phyloP scores from a whole-genome alignment of 352 stramenopile genomes.

The Thalassiosira exigua region DNA sequence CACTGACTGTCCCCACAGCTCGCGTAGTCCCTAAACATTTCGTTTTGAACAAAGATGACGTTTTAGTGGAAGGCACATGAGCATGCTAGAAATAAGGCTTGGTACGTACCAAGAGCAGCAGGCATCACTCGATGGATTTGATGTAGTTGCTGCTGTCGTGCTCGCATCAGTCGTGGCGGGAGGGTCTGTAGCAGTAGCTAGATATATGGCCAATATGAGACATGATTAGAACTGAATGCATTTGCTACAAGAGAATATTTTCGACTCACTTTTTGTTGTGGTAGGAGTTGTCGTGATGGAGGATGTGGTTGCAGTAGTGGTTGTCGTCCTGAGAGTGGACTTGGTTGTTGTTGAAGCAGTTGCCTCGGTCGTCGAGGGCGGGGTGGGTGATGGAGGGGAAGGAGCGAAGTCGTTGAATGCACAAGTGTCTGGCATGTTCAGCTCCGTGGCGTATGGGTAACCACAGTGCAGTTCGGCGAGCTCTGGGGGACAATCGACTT shows the following conservation, averaged over 20 bases:
- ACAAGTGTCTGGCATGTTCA: conserved; percentile 36
- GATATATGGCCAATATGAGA: too few relatives aligned
- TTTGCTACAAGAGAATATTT: too few relatives aligned
- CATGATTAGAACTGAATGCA: too few relatives aligned
- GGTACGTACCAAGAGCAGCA: conserved; percentile 1
- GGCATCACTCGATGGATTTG: too few relatives aligned
- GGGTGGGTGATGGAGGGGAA: too few relatives aligned
- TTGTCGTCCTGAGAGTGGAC: too few relatives aligned
- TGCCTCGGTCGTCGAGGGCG: background rate
- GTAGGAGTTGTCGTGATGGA: background rate
- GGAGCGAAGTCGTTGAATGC: conserved; percentile 33
- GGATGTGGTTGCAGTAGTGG: background rate
- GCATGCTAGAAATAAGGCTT: background rate
- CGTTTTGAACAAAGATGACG: background rate
- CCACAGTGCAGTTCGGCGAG: conserved; percentile 41
- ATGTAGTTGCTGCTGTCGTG: too few relatives aligned
- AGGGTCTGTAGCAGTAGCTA: too few relatives aligned
- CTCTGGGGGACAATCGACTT: conserved; percentile 59
- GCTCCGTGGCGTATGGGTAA: conserved; percentile 44
- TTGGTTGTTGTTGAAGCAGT: background rate
- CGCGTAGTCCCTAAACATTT: background rate
- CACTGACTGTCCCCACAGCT: background rate
- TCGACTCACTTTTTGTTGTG: too few relatives aligned
- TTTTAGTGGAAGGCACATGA: conserved; percentile 2
- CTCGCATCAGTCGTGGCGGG: too few relatives aligned